These are phyloP conservation scores for Mycosphaerella sp. DNA, from an alignment of 2,329 filamentous ascomycete genomes.

Conservation along the genomic window DNA sequence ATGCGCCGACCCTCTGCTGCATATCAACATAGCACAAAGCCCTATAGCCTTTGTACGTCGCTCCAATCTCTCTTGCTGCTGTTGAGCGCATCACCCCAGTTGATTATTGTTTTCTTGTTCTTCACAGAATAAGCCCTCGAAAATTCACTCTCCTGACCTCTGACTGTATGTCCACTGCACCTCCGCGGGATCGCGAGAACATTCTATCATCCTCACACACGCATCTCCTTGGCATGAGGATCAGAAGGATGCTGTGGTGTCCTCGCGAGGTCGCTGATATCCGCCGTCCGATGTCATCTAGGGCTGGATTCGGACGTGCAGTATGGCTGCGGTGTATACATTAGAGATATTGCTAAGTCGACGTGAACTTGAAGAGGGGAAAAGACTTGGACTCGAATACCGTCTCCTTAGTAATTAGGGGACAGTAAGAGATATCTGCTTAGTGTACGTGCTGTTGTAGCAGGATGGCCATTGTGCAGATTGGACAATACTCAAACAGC, in stretches of 20 bases:
- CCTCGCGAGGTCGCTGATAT: neutral
- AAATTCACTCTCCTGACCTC: neutral
- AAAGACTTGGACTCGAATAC: neutral
- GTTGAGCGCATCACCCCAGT: neutral
- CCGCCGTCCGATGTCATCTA: neutral
- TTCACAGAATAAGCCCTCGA: neutral
- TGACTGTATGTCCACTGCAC: neutral
- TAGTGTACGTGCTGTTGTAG: too few relatives aligned
- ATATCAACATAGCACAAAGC: neutral
- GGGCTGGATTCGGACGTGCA: neutral
- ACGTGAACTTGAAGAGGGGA: neutral
- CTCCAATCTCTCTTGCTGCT: neutral
- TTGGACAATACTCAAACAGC: too few relatives aligned
- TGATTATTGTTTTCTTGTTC: neutral
- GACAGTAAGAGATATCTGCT: too few relatives aligned
- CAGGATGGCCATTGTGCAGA: too few relatives aligned
- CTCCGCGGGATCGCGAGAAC: neutral
- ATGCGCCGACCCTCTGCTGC: neutral
- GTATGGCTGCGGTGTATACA: neutral
- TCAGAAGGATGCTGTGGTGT: neutral
- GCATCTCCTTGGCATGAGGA: neutral
- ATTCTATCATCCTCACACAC: neutral
- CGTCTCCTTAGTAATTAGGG: neutral
- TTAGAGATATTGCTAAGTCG: neutral
- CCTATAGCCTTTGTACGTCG: neutral